Base-by-base conservation (phyloP, 257 asterid species). In the Leptodermis oblonga region DNA sequence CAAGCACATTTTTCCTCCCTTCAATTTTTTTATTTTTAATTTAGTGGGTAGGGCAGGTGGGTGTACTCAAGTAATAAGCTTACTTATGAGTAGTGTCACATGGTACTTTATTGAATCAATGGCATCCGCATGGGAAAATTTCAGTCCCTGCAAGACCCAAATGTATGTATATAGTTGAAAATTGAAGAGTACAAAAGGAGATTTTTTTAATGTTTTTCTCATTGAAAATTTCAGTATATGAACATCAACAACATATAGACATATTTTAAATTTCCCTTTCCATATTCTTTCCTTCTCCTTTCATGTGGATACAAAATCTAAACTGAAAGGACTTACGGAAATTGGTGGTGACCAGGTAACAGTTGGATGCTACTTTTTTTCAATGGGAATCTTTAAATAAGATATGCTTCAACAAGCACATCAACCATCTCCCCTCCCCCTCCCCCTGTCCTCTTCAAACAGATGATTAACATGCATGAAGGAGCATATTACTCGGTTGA, bases 111-210 rank as follows among this genome's bases (percentile, higher is more conserved):
- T 72, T 14, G 79, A 92, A 80, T 85, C 93, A 84, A 79, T 80
- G 69, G 87, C 85, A 74, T 74, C 91, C 84, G 71, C 84, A 82
- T 74, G 77, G 88, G 84, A 76, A 77, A 73, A 78, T 70, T 76
- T 80, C 82, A 85, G 70, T 77, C 67, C 97, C 96, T 88, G 96
- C 95, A 89, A 86, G 88, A 89, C 80, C 85, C 82, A 82, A 86
- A 86, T 90, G 82, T 83, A 84, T 77, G 73, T 87, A 84, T 85
- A 75, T 71, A 60, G 92, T 88, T 88, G 96, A 80, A 80, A 68
- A 79, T 77, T 77, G 73, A 31, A 59, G 55, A 68, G 46, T 81
- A 84, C 75, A 70, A 78, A 33, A 73, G 33, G 48, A 23, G 20
- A 65, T 9, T 14, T 26, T 41, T 62, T 62, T 22, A 20, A 13